Conservation (phyloP, 352 stramenopile species). For the Saprolegnia parasitica region DNA sequence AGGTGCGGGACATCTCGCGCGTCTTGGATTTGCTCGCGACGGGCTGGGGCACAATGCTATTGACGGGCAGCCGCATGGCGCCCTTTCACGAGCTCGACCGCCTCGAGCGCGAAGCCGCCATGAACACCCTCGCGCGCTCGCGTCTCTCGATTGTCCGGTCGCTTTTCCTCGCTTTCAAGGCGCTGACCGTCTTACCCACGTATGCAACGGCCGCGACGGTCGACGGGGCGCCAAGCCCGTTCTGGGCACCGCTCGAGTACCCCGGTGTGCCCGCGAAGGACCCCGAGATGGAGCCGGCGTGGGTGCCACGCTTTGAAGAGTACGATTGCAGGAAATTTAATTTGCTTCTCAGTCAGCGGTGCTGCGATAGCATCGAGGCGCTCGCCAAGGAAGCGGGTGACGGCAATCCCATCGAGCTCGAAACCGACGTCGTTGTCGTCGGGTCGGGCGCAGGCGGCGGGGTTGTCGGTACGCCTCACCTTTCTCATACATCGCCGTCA, state of each 20-base stretch:
- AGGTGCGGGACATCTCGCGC: background rate
- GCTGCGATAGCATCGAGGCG: slow-evolving; percentile 1
- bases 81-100: slow-evolving; percentile 23
- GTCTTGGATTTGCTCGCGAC: slow-evolving; percentile 21
- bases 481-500: background rate
- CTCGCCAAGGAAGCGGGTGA: slow-evolving; percentile 3
- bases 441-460: slow-evolving; percentile 24
- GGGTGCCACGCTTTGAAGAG: slow-evolving; percentile 26
- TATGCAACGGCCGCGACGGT: slow-evolving; percentile 6
- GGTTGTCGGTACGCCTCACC: slow-evolving; percentile 13
- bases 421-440: slow-evolving; percentile 25
- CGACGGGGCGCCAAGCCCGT: slow-evolving; percentile 14
- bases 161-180: slow-evolving; percentile 23
- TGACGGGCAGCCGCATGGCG: slow-evolving; percentile 14
- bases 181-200: background rate
- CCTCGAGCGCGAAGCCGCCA: slow-evolving; percentile 16
- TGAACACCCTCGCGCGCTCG: background rate
- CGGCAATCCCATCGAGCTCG: slow-evolving; percentile 16
- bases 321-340: background rate
- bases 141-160: slow-evolving; percentile 9
- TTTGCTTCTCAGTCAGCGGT: background rate
- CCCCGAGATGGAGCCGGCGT: background rate
- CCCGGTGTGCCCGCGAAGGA: background rate
- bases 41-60: slow-evolving; percentile 21
- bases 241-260: slow-evolving; percentile 22